phyloP scores from a whole-genome alignment of 768 basidiomycete genomes.

The Zangia roseola region DNA sequence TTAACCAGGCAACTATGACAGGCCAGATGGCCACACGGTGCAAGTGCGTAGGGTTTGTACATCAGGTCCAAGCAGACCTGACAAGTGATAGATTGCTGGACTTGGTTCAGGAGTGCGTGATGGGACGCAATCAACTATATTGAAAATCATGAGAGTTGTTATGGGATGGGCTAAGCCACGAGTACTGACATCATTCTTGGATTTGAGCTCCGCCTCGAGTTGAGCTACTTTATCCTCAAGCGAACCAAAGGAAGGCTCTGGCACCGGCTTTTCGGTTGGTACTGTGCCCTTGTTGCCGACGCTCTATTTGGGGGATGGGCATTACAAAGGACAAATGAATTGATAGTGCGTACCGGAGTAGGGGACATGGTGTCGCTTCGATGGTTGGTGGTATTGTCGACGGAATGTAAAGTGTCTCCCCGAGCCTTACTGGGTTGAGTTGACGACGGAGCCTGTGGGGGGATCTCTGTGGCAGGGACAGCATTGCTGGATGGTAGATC shows the following conservation, averaged over 20 bases:
- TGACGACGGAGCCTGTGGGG: neutral
- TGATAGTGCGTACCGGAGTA: conserved; percentile 12
- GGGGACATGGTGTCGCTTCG: conserved; percentile 7
- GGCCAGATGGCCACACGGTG: conserved; percentile 73
- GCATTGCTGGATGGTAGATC: neutral
- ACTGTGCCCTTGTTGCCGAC: neutral
- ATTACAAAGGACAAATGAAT: neutral
- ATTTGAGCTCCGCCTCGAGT: conserved; percentile 44
- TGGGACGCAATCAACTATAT: conserved; percentile 51
- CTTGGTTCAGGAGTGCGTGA: conserved; percentile 47
- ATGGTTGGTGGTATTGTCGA: neutral
- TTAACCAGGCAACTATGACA: conserved; percentile 71
- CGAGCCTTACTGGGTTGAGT: neutral
- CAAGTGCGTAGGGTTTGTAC: conserved; percentile 68
- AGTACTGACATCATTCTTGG: conserved; percentile 38
- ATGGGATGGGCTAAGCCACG: neutral
- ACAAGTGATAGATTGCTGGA: conserved; percentile 68
- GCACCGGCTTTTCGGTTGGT: neutral
- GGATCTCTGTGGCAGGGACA: neutral
- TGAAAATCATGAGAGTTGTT: neutral
- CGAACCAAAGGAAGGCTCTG: neutral
- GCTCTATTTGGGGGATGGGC: conserved; percentile 12
- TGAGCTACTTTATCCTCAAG: conserved; percentile 33
- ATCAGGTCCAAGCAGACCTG: conserved; percentile 79
- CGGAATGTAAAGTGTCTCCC: neutral